Base-by-base conservation (phyloP, 495 filamentous ascomycete genomes). In the Xylaria acuta region DNA sequence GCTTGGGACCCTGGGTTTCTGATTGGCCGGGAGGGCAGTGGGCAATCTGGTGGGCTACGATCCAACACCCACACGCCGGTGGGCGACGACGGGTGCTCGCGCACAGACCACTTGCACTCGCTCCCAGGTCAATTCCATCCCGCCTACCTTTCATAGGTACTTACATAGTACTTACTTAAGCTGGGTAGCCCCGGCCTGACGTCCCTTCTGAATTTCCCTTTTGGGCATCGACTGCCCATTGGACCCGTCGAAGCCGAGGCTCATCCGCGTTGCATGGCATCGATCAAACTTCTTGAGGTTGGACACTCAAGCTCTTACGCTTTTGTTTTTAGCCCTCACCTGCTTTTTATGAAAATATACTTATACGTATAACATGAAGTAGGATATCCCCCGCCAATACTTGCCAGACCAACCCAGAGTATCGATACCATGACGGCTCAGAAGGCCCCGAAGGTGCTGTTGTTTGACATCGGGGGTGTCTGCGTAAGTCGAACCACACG, bases 381-480 rank as follows among this genome's bases (percentile, higher is more conserved):
- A 69, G 27, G 62, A n/a, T 16, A 60, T 56, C 25, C 45, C 40
- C 36, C 41, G 51, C 53, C 38, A 25, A 25, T 62, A 30, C 2
- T 45, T n/a, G 22, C 38, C 41, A 56, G 8, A 43, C 49, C 45
- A 43, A 67, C 41, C 75, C 80, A 63, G 80, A 81, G 62, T 30
- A 45, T 45, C 36, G 16, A 60, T 30, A 72, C 70, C 53, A 86
- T 84, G 83, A 72, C 71, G 11, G 36, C 78, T 14, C 68, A 73
- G 43, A 84, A 86, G 60, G 80, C 84, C 67, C 92, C 94, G 25
- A 90, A 94, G 76, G 94, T 93, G 69, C 83, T 97, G 38, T 85
- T 99, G 49, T 99, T 99, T 80, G 96, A 99, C 82, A 95, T 99
- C 78, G 96, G 96, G 56, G 96, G 96, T 72, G 96, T 99, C 75